A percentile compares a stretch with the other conserved stretches of the same genome.
Evolutionary conservation across 192 early-diverging fungal genomes (phyloP).

Genomic region (Nowakowskiella sp.): DNA sequence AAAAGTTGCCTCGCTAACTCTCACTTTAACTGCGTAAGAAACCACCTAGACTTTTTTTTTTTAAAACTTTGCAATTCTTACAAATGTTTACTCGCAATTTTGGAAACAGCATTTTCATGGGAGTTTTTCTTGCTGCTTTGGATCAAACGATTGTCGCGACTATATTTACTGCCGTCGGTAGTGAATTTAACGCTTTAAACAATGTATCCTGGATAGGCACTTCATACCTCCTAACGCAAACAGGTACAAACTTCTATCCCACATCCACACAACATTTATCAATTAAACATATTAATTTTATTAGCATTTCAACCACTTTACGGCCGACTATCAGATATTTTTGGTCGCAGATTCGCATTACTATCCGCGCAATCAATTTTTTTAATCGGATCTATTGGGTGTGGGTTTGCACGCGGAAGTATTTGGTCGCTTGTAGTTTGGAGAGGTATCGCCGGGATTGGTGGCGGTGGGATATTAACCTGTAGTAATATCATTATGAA

Average conservation of each 20-base stretch:
- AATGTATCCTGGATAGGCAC: constrained; percentile 8
- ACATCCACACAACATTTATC: constrained; percentile 10
- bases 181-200: constrained; percentile 7
- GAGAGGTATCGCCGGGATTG: constrained; percentile 8
- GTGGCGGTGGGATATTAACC: constrained; percentile 13
- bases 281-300: no score
- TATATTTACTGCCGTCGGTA: constrained; percentile 5
- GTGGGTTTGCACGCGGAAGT: neutral
- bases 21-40: no score
- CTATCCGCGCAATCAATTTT: constrained; percentile 5
- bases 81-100: no score
- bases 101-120: constrained; percentile 11
- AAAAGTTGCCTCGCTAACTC: no score
- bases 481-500: constrained; percentile 9
- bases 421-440: neutral
- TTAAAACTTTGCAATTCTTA: no score
- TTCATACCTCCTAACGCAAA: constrained; percentile 5
- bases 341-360: constrained; percentile 49
- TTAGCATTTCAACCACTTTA: constrained; percentile 69
- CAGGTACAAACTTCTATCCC: constrained; percentile 11
- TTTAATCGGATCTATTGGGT: constrained; percentile 5
- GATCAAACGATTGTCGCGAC: constrained; percentile 12
- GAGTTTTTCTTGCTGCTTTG: constrained; percentile 9
- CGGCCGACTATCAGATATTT: constrained; percentile 81
- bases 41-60: no score